Evolutionary conservation across 768 basidiomycete species (phyloP), one percentile per base, ranked within the genome.

Genomic region (Phlebiopsis gigantea): DNA sequence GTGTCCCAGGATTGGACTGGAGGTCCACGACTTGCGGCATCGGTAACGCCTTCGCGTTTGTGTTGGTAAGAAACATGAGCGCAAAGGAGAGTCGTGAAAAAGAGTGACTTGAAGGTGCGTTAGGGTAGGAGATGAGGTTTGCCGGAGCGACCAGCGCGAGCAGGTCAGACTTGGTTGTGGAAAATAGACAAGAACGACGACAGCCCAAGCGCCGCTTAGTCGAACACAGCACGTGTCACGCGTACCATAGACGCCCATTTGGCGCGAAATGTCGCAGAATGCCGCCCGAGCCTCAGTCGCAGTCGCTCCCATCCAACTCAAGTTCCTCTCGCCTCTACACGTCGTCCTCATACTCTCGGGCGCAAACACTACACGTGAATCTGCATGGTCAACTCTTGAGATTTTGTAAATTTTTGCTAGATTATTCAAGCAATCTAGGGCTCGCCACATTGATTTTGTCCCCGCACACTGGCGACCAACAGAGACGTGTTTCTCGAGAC

Each of bases 31-130:
- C 31, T 22, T 19, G 8, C 1, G 50, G 50, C 19, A 51, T 39
- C 12, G 50, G 21, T 22, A 39, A 15, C 5, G 30, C 31, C 31
- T 29, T 30, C 21, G 50, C 30, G 4, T 22, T 19, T 4, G 22
- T 15, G 22, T 51, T 42, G 41, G 48, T 9, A 46, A 56, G 28
- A 21, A 31, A 25, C 54, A 55, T 55, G 29, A 51, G 12, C 26
- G 17, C 12, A 29, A 61, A 57, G 47, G 59, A 59, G 56, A 55
- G 61, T 56, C 53, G 54, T 53, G 17, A 43, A 57, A 63, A 62
- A 22, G 62, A 64, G 57, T 50, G 63, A 25, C 10, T 22, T 44
- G 24, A 9, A 17, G 10, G 47, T n/a, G 30, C 21, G 22, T 41
- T 39, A 10, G 34, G 17, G 24, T 25, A 21, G 21, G 44, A 45